Percentiles rank a stretch among this genome's conserved stretches.
phyloP scores from a whole-genome alignment of 176 grass and related monocot genomes.

The Musa troglodytarum region DNA sequence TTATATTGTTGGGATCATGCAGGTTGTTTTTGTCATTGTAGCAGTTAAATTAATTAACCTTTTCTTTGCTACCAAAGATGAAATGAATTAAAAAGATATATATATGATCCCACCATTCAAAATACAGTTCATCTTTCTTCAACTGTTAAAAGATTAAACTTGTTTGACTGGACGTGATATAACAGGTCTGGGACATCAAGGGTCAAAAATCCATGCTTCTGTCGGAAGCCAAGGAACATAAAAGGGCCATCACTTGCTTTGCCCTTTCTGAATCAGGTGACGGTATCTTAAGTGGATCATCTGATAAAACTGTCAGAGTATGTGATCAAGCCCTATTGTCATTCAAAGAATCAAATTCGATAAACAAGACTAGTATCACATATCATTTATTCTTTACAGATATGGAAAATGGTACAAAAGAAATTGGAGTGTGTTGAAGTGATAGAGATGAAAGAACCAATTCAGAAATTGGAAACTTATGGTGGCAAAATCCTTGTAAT shows the following conservation, averaged over 20 bases:
- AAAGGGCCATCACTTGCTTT: slow-evolving; percentile 68
- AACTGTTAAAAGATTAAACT: neutral
- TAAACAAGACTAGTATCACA: neutral
- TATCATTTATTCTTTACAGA: slow-evolving; percentile 29
- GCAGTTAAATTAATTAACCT: neutral
- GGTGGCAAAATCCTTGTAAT: slow-evolving; percentile 59
- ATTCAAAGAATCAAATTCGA: neutral
- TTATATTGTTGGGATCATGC: neutral
- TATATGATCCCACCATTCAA: too few species aligned
- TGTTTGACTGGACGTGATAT: neutral
- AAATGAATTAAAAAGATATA: neutral
- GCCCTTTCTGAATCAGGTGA: slow-evolving; percentile 63
- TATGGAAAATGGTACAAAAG: slow-evolving; percentile 78
- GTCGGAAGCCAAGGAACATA: slow-evolving; percentile 83
- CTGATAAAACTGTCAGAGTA: slow-evolving; percentile 94
- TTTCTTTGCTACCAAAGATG: neutral
- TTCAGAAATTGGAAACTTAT: slow-evolving; percentile 59
- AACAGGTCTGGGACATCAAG: slow-evolving; percentile 94
- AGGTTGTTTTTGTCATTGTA: neutral
- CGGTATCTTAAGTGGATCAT: slow-evolving; percentile 75
- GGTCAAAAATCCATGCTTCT: slow-evolving; percentile 64
- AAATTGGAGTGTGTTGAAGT: slow-evolving; percentile 80
- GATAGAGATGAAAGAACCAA: slow-evolving; percentile 74
- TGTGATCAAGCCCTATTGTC: slow-evolving; percentile 4
- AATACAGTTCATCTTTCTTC: too few species aligned